Conservation (phyloP, 257 asterid species). For the Craterostigma plantagineum region DNA sequence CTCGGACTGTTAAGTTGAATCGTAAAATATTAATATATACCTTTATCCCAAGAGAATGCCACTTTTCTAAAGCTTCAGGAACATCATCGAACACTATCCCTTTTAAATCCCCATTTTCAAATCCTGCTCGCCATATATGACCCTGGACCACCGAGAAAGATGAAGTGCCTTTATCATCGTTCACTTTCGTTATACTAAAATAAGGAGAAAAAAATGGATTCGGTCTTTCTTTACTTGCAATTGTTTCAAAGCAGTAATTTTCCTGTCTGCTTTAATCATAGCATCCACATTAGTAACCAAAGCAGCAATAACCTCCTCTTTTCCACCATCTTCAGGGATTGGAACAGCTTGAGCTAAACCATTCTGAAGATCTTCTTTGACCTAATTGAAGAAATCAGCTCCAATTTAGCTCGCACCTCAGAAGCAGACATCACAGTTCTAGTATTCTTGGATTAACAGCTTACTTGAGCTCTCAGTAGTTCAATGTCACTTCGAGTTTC, state of each 20-base stretch:
- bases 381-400: conserved; percentile 26
- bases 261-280: conserved; percentile 91
- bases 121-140: conserved; percentile 72
- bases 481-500: conserved; percentile 84
- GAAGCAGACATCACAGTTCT: not conserved
- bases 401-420: not conserved
- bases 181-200: not conserved
- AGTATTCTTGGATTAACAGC: conserved; percentile 8
- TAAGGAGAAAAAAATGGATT: conserved; percentile 2
- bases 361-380: conserved; percentile 51
- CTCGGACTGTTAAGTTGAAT: no score
- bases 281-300: conserved; percentile 72
- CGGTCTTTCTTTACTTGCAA: conserved; percentile 57
- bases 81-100: conserved; percentile 60
- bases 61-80: conserved; percentile 70
- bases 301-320: conserved; percentile 62
- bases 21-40: conserved; percentile 9
- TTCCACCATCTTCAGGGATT: conserved; percentile 54
- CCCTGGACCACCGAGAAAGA: conserved; percentile 25
- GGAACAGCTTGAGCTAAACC: conserved; percentile 69
- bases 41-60: conserved; percentile 65
- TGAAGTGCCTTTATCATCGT: not conserved
- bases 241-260: conserved; percentile 81
- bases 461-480: conserved; percentile 65
- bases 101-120: conserved; percentile 37